Evolutionary conservation across 495 filamentous ascomycete genomes (phyloP).

Genomic region (Penicillium canescens): DNA sequence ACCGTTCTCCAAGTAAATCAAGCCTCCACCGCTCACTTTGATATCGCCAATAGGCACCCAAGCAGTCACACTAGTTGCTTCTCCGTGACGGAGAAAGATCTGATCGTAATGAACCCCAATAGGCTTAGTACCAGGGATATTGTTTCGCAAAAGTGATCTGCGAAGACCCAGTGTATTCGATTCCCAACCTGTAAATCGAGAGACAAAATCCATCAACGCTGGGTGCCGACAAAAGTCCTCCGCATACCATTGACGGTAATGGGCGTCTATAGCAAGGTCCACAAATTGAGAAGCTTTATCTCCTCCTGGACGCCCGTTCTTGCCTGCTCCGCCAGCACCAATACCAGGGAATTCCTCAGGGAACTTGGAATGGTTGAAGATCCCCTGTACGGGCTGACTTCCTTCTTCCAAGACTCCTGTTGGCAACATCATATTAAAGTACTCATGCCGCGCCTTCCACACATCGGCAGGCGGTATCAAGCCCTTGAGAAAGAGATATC

Average conservation of each 20-base stretch:
- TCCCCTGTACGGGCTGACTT: slow-evolving; percentile 25
- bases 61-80: slow-evolving; percentile 44
- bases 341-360: slow-evolving; percentile 4
- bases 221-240: slow-evolving; percentile 42
- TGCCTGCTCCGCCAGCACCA: slow-evolving; percentile 4
- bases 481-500: slow-evolving; percentile 37
- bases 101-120: slow-evolving; percentile 55
- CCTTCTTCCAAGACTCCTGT: slow-evolving; percentile 43
- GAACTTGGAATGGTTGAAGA: slow-evolving; percentile 37
- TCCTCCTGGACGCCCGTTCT: slow-evolving; percentile 32
- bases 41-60: slow-evolving; percentile 54
- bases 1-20: slow-evolving; percentile 47
- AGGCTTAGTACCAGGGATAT: slow-evolving; percentile 47
- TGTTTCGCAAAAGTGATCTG: slow-evolving; percentile 45
- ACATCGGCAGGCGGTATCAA: slow-evolving; percentile 48
- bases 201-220: slow-evolving; percentile 41
- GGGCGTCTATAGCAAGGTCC: slow-evolving; percentile 18
- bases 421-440: slow-evolving; percentile 48
- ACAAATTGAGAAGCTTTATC: slow-evolving; percentile 14
- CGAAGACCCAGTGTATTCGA: slow-evolving; percentile 34
- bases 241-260: slow-evolving; percentile 25
- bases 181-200: slow-evolving; percentile 43
- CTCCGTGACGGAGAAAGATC: slow-evolving; percentile 49
- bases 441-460: slow-evolving; percentile 44
- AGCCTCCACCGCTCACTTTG: slow-evolving; percentile 40